Base-by-base conservation (phyloP, 2,329 filamentous ascomycete genomes). In the Penicillium olsonii region DNA sequence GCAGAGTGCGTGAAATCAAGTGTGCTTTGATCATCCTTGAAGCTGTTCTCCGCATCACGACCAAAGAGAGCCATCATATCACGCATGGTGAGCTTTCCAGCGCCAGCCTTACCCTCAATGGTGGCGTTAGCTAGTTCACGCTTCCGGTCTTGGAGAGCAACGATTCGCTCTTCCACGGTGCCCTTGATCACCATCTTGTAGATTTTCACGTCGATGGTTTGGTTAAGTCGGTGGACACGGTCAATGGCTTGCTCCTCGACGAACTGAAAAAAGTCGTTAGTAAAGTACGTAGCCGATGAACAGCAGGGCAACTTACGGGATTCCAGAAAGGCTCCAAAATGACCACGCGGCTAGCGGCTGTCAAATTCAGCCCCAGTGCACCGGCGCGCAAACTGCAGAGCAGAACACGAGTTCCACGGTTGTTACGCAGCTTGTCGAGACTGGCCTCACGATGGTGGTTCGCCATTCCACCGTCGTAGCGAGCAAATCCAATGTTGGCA, bases 271-370 rank as follows among this genome's bases (percentile, higher is more conserved):
- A 12, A 12, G 11, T 20, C n/a, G 31, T 58, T 45, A 66, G 57
- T 40, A 50, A 15, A 47, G 31, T 54, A 12, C 20, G 11, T 31
- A 60, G 15, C 22, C 46, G 37, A 55, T 57, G 44, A 58, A 49
- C 3, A 48, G 29, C 15, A 24, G 10, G 29, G 50, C 2, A 20
- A 76, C 83, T 68, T 78, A 87, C 85, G 2, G 91, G 94, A 70
- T 99, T 99, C 94, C 94, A 99, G 72, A 99, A 99, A 0, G 94
- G 94, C 71, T 99, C 94, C 37, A 99, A 79, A 60, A 99, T 95
- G 44, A 99, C 85, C 3, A 99, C 94, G 15, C 94, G 83, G 54
- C 88, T 94, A 9, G 94, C 94, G 0, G 92, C 94, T 6, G 94
- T 99, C 45, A 99, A 78, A 70, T 99, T 99, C 22, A 99, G 83